A percentile compares a stretch with the other conserved stretches of the same genome.
These are phyloP conservation scores for Pyrenophora teres DNA, from an alignment of 2,329 filamentous ascomycete genomes.

Conservation along the genomic window DNA sequence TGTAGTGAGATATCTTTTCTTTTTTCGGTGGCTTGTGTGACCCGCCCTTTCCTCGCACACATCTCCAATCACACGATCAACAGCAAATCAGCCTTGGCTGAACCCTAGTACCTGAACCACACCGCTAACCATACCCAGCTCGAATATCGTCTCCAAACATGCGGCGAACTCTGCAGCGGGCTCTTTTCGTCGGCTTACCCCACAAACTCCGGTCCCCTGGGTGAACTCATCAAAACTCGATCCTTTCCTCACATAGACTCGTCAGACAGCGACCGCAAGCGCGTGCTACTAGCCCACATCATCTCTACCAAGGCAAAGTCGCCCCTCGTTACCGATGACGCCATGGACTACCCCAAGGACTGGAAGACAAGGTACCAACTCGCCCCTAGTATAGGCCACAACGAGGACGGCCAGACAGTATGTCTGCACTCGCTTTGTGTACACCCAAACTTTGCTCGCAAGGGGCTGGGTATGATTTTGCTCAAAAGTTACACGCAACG, in stretches of 20 bases:
- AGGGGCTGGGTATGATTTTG: slow-evolving; percentile 73
- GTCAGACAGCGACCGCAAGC: slow-evolving; percentile 61
- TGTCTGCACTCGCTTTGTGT: slow-evolving; percentile 84
- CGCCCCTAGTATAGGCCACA: slow-evolving; percentile 63
- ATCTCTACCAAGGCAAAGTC: slow-evolving; percentile 73
- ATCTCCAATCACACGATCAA: not conserved
- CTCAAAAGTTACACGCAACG: slow-evolving; percentile 78
- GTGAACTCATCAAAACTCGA: slow-evolving; percentile 59
- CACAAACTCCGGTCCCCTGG: slow-evolving; percentile 51
- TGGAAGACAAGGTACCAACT: slow-evolving; percentile 60
- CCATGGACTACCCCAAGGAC: slow-evolving; percentile 74
- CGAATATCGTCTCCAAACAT: slow-evolving; percentile 73
- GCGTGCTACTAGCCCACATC: slow-evolving; percentile 76
- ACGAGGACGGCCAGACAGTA: slow-evolving; percentile 73
- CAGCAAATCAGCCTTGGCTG: not conserved
- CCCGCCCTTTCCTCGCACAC: slow-evolving; percentile 2
- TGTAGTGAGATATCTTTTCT: not conserved
- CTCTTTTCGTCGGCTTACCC: slow-evolving; percentile 73
- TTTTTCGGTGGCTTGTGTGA: slow-evolving; percentile 5
- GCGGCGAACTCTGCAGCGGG: slow-evolving; percentile 77
- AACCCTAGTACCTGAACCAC: not conserved
- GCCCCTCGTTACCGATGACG: slow-evolving; percentile 69
- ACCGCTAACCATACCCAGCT: slow-evolving; percentile 58
- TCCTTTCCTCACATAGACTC: slow-evolving; percentile 63
- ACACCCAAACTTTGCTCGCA: slow-evolving; percentile 72